A percentile compares a stretch with the other conserved stretches of the same genome.
Evolutionary conservation across 352 stramenopile species (phyloP).

Genomic region (Globisporangium carolinianum): DNA sequence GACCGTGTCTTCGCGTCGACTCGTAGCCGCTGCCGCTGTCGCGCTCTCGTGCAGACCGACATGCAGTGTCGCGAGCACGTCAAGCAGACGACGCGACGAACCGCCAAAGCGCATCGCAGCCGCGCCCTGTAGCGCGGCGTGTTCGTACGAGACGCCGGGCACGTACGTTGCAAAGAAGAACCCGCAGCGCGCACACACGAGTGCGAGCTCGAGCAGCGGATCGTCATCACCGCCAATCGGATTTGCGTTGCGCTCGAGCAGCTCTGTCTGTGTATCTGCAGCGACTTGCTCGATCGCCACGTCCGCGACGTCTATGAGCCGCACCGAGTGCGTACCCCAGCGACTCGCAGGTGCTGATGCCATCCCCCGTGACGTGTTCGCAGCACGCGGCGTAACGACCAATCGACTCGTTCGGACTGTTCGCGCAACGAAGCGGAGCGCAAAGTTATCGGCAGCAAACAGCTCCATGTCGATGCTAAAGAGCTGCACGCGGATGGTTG

Average conservation of each 20-base stretch:
- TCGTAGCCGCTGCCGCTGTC: not conserved
- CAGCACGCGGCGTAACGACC: not conserved
- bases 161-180: conserved; percentile 24
- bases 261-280: not conserved
- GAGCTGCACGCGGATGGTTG: conserved; percentile 4
- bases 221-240: not conserved
- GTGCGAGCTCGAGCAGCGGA: conserved; percentile 13
- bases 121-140: conserved; percentile 17
- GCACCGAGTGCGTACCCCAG: not conserved
- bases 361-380: not conserved
- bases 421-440: not conserved
- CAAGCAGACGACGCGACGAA: conserved; percentile 7
- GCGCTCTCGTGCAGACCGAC: conserved; percentile 1
- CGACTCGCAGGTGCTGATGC: not conserved
- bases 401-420: conserved; percentile 3
- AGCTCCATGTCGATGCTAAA: conserved; percentile 9
- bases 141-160: conserved; percentile 37
- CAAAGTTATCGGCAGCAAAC: not conserved
- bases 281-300: not conserved
- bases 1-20: not conserved
- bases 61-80: conserved; percentile 17
- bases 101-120: conserved; percentile 20
- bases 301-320: not conserved
- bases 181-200: conserved; percentile 20
- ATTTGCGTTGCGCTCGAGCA: not conserved